Percentiles rank a stretch among this genome's conserved stretches.
These are phyloP conservation scores for Russula lepida DNA, from an alignment of 768 basidiomycete genomes.

Conservation along the genomic window DNA sequence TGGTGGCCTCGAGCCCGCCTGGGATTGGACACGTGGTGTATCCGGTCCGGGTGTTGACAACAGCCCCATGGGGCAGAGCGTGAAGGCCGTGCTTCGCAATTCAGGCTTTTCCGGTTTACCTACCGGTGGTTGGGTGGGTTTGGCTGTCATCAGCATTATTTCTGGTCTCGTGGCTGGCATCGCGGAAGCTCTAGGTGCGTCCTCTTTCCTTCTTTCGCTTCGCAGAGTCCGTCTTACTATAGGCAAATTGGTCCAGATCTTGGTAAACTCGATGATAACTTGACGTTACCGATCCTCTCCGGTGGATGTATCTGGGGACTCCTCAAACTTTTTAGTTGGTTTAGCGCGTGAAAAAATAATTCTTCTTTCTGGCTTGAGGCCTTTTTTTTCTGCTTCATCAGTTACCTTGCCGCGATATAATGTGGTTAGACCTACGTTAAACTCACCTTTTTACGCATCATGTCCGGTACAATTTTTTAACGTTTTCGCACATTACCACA, in stretches of 20 bases:
- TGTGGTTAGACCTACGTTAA: slow-evolving; percentile 9
- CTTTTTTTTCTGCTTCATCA: not conserved
- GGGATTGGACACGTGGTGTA: slow-evolving; percentile 51
- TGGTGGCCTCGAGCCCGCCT: slow-evolving; percentile 34
- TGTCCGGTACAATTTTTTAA: not conserved
- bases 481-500: not conserved
- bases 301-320: slow-evolving; percentile 62
- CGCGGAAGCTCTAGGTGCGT: slow-evolving; percentile 83
- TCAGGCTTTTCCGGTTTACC: slow-evolving; percentile 19
- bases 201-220: not conserved
- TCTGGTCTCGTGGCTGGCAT: slow-evolving; percentile 76
- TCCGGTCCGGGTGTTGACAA: slow-evolving; percentile 24
- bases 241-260: slow-evolving; percentile 46
- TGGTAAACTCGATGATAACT: slow-evolving; percentile 79
- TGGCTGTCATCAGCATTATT: slow-evolving; percentile 48
- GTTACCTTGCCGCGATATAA: not conserved
- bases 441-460: not conserved
- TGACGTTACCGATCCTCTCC: slow-evolving; percentile 82
- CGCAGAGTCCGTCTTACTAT: not conserved
- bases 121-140: slow-evolving; percentile 39
- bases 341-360: slow-evolving; percentile 21
- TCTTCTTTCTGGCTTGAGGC: not conserved
- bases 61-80: slow-evolving; percentile 18
- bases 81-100: slow-evolving; percentile 26
- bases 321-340: slow-evolving; percentile 35